A percentile compares a stretch with the other conserved stretches of the same genome.
Evolutionary conservation across 257 asterid genomes (phyloP).

Genomic region (Solanum okadae): DNA sequence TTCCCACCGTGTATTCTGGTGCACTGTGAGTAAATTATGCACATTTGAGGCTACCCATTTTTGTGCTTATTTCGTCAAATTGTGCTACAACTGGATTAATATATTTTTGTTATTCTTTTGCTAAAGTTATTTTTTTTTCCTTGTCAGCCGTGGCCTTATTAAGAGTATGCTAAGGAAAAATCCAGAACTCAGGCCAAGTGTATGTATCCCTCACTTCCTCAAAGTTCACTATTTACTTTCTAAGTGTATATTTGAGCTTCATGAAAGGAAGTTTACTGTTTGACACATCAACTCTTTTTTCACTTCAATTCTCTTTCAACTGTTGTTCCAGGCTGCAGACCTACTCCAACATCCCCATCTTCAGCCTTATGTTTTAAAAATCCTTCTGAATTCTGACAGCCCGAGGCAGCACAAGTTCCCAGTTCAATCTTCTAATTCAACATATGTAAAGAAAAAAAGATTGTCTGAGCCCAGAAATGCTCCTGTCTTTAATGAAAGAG

Average conservation of each 20-base stretch:
- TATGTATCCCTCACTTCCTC: constrained; percentile 18
- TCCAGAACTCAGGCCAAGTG: constrained; percentile 92
- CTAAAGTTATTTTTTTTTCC: constrained; percentile 1
- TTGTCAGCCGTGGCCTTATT: constrained; percentile 71
- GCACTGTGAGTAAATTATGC: constrained; percentile 65
- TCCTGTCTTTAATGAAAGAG: constrained; percentile 13
- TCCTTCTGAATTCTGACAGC: constrained; percentile 46
- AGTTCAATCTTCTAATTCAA: constrained; percentile 15
- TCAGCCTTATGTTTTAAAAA: constrained; percentile 53
- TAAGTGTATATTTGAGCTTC: background rate
- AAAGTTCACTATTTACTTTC: background rate
- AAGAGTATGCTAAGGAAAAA: constrained; percentile 92
- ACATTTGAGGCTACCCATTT: background rate
- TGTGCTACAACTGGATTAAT: background rate
- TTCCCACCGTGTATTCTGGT: constrained; percentile 78
- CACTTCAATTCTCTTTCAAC: background rate
- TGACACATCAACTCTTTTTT: background rate
- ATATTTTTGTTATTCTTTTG: background rate
- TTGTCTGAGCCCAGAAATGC: constrained; percentile 35
- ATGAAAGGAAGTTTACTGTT: background rate
- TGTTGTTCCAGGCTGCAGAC: constrained; percentile 69
- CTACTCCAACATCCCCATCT: constrained; percentile 78
- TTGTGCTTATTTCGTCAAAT: background rate
- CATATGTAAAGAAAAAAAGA: constrained; percentile 43
- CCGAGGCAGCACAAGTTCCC: constrained; percentile 59